Conservation (phyloP, 2,329 filamentous ascomycete species). For the Bipolaris cookei region DNA sequence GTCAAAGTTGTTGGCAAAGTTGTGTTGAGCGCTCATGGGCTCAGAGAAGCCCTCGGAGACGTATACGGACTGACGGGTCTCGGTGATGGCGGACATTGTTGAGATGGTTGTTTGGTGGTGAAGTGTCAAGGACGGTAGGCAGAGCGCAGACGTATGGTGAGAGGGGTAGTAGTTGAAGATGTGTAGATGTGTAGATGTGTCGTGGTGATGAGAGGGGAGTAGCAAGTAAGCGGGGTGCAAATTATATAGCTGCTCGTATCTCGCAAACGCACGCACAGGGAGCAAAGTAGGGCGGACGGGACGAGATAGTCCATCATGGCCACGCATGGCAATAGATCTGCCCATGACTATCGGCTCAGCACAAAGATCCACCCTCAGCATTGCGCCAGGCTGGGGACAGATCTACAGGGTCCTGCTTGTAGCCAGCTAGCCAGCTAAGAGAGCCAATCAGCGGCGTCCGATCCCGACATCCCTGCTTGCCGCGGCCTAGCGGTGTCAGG, state of each 20-base stretch:
- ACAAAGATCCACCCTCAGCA: constrained; percentile 26
- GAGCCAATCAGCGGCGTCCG: constrained; percentile 21
- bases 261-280: constrained; percentile 15
- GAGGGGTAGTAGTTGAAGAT: background rate
- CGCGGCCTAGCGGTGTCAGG: background rate
- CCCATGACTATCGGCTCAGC: constrained; percentile 25
- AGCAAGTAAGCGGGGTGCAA: constrained; percentile 22
- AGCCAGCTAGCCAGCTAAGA: background rate
- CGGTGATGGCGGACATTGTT: constrained; percentile 32
- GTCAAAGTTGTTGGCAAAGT: constrained; percentile 54
- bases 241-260: constrained; percentile 35
- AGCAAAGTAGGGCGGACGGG: constrained; percentile 5
- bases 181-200: constrained; percentile 3
- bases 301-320: constrained; percentile 20
- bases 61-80: constrained; percentile 43
- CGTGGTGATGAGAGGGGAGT: background rate
- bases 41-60: constrained; percentile 50
- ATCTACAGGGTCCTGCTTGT: constrained; percentile 45
- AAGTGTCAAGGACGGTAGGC: background rate
- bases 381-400: constrained; percentile 14
- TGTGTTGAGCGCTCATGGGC: constrained; percentile 51
- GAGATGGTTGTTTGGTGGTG: background rate
- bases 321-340: constrained; percentile 33
- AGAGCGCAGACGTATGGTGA: background rate
- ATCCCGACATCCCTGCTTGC: constrained; percentile 20